A percentile compares a stretch with the other conserved stretches of the same genome.
Conservation (phyloP, 331 rosid genomes). For the Stylosanthes scabra region DNA sequence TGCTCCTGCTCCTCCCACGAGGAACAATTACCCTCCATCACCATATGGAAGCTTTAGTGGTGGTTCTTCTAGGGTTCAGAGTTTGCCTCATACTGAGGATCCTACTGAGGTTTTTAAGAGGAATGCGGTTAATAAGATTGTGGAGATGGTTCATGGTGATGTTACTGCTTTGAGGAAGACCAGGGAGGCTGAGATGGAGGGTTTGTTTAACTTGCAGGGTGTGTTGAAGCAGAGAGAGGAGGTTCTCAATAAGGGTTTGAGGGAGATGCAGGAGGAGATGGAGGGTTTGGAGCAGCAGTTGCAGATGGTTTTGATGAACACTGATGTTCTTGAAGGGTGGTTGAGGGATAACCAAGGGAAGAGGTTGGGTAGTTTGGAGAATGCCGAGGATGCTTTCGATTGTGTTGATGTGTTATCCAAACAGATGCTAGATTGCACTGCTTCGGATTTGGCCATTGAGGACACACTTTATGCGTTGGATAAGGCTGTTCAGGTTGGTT, state of each 20-base stretch:
- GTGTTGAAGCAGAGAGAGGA: slow-evolving; percentile 77
- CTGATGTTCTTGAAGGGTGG: slow-evolving; percentile 82
- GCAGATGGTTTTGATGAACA: slow-evolving; percentile 88
- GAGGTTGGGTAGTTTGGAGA: slow-evolving; percentile 40
- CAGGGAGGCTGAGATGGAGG: slow-evolving; percentile 83
- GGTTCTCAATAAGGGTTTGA: slow-evolving; percentile 58
- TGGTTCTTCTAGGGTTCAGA: slow-evolving; percentile 44
- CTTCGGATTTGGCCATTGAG: slow-evolving; percentile 85
- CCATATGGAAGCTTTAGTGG: slow-evolving; percentile 58
- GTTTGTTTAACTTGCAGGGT: slow-evolving; percentile 68
- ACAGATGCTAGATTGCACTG: slow-evolving; percentile 82
- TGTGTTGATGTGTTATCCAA: slow-evolving; percentile 75
- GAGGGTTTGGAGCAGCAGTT: slow-evolving; percentile 89
- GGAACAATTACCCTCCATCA: slow-evolving; percentile 69
- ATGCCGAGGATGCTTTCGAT: slow-evolving; percentile 65
- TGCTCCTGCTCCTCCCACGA: slow-evolving; percentile 63
- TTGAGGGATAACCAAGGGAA: slow-evolving; percentile 75
- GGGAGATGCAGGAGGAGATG: slow-evolving; percentile 86
- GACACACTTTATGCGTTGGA: slow-evolving; percentile 85
- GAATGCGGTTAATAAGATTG: slow-evolving; percentile 80
- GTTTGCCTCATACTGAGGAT: slow-evolving; percentile 57
- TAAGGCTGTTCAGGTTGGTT: slow-evolving; percentile 79
- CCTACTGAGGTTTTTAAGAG: slow-evolving; percentile 74
- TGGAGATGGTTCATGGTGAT: slow-evolving; percentile 75
- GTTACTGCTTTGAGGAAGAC: slow-evolving; percentile 62